These are phyloP conservation scores for Arthrobotrys conoides DNA, from an alignment of 2,329 filamentous ascomycete species.

Conservation along the genomic window DNA sequence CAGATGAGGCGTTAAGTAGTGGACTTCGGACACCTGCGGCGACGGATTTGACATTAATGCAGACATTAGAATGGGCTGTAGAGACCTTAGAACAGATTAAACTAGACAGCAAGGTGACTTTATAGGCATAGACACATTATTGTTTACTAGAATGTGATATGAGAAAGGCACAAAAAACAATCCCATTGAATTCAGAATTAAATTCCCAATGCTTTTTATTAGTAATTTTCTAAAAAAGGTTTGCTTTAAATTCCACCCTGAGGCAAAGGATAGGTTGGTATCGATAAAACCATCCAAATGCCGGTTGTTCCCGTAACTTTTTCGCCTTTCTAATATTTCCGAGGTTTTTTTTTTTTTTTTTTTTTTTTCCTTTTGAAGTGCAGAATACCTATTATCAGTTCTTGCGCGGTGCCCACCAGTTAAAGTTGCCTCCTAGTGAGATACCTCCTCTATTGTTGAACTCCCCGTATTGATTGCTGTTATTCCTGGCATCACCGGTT, in stretches of 20 bases:
- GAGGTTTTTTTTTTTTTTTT: too few species aligned
- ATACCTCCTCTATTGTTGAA: slow-evolving; percentile 46
- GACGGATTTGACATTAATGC: slow-evolving; percentile 74
- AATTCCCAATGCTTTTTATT: slow-evolving; percentile 46
- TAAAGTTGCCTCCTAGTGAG: slow-evolving; percentile 16
- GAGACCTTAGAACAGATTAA: slow-evolving; percentile 21
- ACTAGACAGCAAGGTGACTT: background rate
- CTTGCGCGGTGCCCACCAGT: slow-evolving; percentile 24
- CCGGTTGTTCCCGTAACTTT: slow-evolving; percentile 30
- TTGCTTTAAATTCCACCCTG: slow-evolving; percentile 19
- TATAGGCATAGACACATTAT: background rate
- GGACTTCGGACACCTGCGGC: slow-evolving; percentile 71
- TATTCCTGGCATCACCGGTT: background rate
- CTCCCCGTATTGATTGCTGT: slow-evolving; percentile 17
- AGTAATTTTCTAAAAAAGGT: slow-evolving; percentile 36
- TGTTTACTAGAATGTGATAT: too few species aligned
- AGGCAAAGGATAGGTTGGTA: slow-evolving; percentile 60
- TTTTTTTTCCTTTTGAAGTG: too few species aligned
- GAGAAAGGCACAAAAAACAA: too few species aligned
- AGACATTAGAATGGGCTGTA: slow-evolving; percentile 78
- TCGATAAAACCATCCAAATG: slow-evolving; percentile 60
- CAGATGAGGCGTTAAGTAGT: slow-evolving; percentile 69
- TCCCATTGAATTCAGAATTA: background rate
- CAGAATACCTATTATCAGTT: slow-evolving; percentile 7
- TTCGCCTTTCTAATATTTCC: slow-evolving; percentile 2